Evolutionary conservation across 371 early-diverging fungal genomes (phyloP), one percentile per base, ranked within the genome.

Genomic region (Mucor circinelloides): DNA sequence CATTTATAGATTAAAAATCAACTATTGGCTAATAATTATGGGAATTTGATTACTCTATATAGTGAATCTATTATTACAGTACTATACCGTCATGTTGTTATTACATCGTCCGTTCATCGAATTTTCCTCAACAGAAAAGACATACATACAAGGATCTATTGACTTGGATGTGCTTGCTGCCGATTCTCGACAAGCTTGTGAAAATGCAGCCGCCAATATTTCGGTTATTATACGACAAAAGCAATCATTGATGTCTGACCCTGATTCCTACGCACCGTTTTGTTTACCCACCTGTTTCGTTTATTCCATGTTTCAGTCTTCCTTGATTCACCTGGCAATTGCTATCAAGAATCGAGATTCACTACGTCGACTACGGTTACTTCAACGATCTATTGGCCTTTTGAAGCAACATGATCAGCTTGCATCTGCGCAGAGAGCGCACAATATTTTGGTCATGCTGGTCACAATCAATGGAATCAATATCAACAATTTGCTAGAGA

Each of bases 61-160:
- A 68, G 85, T 77, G 23, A 81, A 78, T 36, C 56, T 87, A 23
- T 78, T 78, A 21, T 76, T 89, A 66, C 81, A 75, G n/a, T 86
- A 86, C 54, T 77, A 86, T 55, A 83, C 83, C 13, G 67, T 82
- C 8, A 63, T 85, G 50, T 67, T 88, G 28, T 63, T 89, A 25
- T 66, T 88, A 23, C 88, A 87, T 69, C 71, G 88, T 31, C 89
- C 88, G 0, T 89, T 84, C 66, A 71, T 78, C 12, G 69, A 76
- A 40, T 59, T 75, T 21, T 58, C 76, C 6, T 67, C 62, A 10
- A 42, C 70, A 10, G 44, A 58, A 52, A 31, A 40, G 9, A 55
- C 19, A 23, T n/a, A 30, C n/a, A 57, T 48, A 32, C 63, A 48
- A 19, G 50, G 56, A 13, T 60, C 66, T 21, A 56, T 64, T 17